These are phyloP conservation scores for Drechslera avenae DNA, from an alignment of 2,329 filamentous ascomycete species.

Conservation along the genomic window DNA sequence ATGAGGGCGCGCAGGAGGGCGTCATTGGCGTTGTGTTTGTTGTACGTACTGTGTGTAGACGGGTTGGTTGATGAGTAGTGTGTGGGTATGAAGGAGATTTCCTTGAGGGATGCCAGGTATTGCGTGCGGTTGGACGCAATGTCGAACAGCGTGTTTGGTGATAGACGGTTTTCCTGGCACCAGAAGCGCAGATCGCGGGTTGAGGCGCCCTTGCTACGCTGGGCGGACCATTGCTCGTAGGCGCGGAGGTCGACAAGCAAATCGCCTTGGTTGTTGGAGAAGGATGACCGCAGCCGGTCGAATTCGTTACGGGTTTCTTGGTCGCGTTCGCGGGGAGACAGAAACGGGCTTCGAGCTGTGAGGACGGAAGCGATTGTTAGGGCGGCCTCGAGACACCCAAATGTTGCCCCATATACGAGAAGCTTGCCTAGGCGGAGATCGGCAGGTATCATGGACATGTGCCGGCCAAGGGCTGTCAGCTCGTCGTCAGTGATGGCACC, in stretches of 20 bases:
- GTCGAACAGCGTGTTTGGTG: slow-evolving; percentile 80
- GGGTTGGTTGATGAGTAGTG: slow-evolving; percentile 41
- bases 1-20: slow-evolving; percentile 55
- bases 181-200: slow-evolving; percentile 70
- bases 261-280: slow-evolving; percentile 81
- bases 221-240: slow-evolving; percentile 79
- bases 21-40: slow-evolving; percentile 56
- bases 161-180: slow-evolving; percentile 86
- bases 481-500: slow-evolving; percentile 86
- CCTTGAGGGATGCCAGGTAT: slow-evolving; percentile 82
- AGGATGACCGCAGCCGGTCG: slow-evolving; percentile 74
- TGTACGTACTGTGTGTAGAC: slow-evolving; percentile 44
- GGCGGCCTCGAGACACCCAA: slow-evolving; percentile 87
- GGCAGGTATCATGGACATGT: slow-evolving; percentile 93
- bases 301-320: slow-evolving; percentile 82
- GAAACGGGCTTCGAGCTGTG: slow-evolving; percentile 85
- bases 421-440: slow-evolving; percentile 92
- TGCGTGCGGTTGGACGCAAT: slow-evolving; percentile 86
- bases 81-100: slow-evolving; percentile 75
- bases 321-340: slow-evolving; percentile 82
- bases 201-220: slow-evolving; percentile 61
- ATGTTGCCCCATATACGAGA: slow-evolving; percentile 92
- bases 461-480: slow-evolving; percentile 86
- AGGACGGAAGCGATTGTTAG: slow-evolving; percentile 89
- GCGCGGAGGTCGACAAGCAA: slow-evolving; percentile 85